A percentile compares a stretch with the other conserved stretches of the same genome.
These are phyloP conservation scores for Rhizophora apiculata DNA, from an alignment of 345 rosid genomes.

Conservation along the genomic window DNA sequence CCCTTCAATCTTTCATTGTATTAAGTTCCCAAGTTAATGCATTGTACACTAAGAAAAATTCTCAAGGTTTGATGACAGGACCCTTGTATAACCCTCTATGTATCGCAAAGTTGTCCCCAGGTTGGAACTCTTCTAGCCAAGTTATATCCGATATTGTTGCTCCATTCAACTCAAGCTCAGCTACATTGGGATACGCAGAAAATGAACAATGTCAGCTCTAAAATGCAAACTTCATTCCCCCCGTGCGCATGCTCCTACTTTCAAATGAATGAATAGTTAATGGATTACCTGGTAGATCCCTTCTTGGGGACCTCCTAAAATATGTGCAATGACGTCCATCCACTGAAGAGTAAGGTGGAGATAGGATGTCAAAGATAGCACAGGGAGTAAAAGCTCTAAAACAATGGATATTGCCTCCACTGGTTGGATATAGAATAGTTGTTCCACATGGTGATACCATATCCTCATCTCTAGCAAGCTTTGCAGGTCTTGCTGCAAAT, in stretches of 20 bases:
- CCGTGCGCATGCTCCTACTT: neutral
- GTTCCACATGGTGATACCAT: constrained; percentile 67
- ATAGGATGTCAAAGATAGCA: constrained; percentile 66
- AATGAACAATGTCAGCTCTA: neutral
- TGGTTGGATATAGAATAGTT: constrained; percentile 64
- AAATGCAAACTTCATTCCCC: neutral
- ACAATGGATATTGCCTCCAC: constrained; percentile 82
- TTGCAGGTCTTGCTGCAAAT: constrained; percentile 74
- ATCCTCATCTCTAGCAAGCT: constrained; percentile 55
- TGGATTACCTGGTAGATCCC: constrained; percentile 55
- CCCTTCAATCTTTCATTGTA: too few species aligned
- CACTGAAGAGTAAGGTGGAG: constrained; percentile 69
- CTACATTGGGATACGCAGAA: constrained; percentile 26
- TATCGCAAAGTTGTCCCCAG: constrained; percentile 74
- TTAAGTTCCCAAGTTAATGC: neutral
- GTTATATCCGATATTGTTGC: constrained; percentile 44
- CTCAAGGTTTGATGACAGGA: constrained; percentile 52
- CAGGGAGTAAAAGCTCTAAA: constrained; percentile 72
- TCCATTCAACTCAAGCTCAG: constrained; percentile 58
- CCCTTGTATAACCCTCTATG: constrained; percentile 67
- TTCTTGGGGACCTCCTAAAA: constrained; percentile 48
- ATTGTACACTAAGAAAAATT: neutral
- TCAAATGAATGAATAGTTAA: neutral
- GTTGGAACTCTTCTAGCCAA: constrained; percentile 86
- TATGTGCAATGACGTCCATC: constrained; percentile 63